Evolutionary conservation across 1,139 yeast species (phyloP), one percentile per base, ranked within the genome.

Genomic region (Magnusiomyces fungicola): DNA sequence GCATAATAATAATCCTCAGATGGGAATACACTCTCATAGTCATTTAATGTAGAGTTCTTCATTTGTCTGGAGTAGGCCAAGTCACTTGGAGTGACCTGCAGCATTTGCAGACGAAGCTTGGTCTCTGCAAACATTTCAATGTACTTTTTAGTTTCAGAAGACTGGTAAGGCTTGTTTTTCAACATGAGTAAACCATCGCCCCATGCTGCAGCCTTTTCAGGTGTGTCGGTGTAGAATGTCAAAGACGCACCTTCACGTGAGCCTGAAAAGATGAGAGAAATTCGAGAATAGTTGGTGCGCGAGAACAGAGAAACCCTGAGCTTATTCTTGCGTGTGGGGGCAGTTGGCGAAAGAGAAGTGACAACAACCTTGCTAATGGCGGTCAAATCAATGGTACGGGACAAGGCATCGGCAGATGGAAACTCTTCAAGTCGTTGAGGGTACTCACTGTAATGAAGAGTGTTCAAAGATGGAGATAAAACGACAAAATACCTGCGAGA

Each of bases 171-270:
- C 38, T 66, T 67, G 37, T 69, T 67, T 30, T 71, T 67, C 56
- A 84, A 70, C 75, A 86, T 72, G 62, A 79, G 80, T 51, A 87
- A 66, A 1, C 95, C 96, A 66, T 87, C 95, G 43, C 83, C 71
- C 94, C 95, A 87, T 10, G 82, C 79, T 52, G 77, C 78, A 48
- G 84, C 80, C 52, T 79, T 76, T 47, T 83, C 88, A 53, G 78
- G 76, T 4, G 89, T 82, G 55, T 85, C 92, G 6, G 86, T 78
- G 63, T 76, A 85, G 58, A 86, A 83, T 23, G 73, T 67, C 52
- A 86, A 71, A 6, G 60, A 49, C 3, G 62, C 56, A 5, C 57
- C 56, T 21, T 57, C 62, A n/a, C 62, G 52, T 12, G 57, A 39
- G 2, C 62, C 61, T 18, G 56, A 44, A 23, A 60, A 60, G 25